phyloP scores from a whole-genome alignment of 495 filamentous ascomycete species.

The Apiosordaria backusii region DNA sequence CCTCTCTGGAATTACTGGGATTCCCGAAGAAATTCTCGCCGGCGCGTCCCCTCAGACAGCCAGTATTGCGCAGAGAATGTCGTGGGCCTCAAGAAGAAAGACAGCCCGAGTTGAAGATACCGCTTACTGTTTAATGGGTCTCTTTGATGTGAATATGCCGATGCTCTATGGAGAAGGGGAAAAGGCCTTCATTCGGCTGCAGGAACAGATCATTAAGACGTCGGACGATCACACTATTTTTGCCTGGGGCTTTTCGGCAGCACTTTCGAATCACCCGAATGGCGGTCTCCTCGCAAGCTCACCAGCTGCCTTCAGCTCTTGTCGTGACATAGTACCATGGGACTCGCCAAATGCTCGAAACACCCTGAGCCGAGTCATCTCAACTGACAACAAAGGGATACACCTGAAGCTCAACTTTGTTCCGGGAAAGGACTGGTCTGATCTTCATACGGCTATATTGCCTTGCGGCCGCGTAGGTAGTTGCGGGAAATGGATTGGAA shows the following conservation, averaged over 20 bases:
- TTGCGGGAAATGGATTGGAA: no score
- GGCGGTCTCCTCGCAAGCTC: not conserved
- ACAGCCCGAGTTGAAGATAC: slow-evolving; percentile 16
- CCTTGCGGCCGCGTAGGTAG: no score
- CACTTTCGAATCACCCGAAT: not conserved
- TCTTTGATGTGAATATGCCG: slow-evolving; percentile 23
- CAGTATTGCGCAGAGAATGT: slow-evolving; percentile 9
- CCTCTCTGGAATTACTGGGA: no score
- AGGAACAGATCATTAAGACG: slow-evolving; percentile 22
- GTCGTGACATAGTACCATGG: not conserved
- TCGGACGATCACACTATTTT: not conserved
- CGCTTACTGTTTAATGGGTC: slow-evolving; percentile 19
- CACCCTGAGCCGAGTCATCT: not conserved
- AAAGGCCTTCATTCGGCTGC: slow-evolving; percentile 22
- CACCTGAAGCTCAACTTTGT: not conserved
- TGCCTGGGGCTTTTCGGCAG: no score
- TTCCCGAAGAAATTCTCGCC: no score
- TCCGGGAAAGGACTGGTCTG: no score
- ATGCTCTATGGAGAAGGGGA: slow-evolving; percentile 20
- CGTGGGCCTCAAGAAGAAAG: slow-evolving; percentile 14
- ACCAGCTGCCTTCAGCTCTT: not conserved
- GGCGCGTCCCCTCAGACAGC: not conserved
- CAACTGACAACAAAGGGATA: not conserved
- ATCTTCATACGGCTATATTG: no score
- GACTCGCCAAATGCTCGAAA: not conserved